These are phyloP conservation scores for Didymella keratinophila DNA, from an alignment of 2,329 filamentous ascomycete species.

Conservation along the genomic window DNA sequence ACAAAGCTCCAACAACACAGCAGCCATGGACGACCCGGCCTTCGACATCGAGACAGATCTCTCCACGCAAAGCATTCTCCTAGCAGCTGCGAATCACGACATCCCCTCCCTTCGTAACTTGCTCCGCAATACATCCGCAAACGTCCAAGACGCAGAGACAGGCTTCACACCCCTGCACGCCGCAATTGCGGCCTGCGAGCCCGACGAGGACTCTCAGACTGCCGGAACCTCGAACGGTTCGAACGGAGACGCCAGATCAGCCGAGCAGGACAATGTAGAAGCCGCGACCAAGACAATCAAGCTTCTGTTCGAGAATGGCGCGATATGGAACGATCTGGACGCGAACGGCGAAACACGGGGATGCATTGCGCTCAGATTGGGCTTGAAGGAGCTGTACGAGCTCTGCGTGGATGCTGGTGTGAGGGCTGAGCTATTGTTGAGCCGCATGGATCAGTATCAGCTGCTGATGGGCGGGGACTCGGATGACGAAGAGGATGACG, in stretches of 20 bases:
- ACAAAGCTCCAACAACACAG: background rate
- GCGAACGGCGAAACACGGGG: conserved; percentile 87
- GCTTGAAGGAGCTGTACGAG: conserved; percentile 75
- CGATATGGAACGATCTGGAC: conserved; percentile 97
- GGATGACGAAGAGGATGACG: conserved; percentile 58
- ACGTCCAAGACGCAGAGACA: conserved; percentile 82
- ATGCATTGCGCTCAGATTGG: conserved; percentile 77
- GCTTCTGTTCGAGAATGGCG: conserved; percentile 83
- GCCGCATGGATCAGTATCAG: conserved; percentile 82
- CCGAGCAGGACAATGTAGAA: conserved; percentile 53
- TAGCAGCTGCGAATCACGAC: conserved; percentile 73
- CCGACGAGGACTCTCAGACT: conserved; percentile 49
- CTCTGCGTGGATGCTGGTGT: conserved; percentile 89
- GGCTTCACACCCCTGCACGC: conserved; percentile 89
- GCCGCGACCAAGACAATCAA: conserved; percentile 72
- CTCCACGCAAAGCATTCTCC: conserved; percentile 66
- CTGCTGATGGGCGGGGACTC: conserved; percentile 67
- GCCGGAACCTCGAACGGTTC: conserved; percentile 42
- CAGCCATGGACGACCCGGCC: conserved; percentile 43
- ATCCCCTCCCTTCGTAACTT: conserved; percentile 72
- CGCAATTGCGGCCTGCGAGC: conserved; percentile 72
- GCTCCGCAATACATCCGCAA: conserved; percentile 69
- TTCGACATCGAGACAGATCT: conserved; percentile 54
- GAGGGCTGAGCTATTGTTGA: conserved; percentile 85
- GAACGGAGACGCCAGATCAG: conserved; percentile 36